Base-by-base conservation (phyloP, 2,329 filamentous ascomycete species). In the Fusarium pininemorale region DNA sequence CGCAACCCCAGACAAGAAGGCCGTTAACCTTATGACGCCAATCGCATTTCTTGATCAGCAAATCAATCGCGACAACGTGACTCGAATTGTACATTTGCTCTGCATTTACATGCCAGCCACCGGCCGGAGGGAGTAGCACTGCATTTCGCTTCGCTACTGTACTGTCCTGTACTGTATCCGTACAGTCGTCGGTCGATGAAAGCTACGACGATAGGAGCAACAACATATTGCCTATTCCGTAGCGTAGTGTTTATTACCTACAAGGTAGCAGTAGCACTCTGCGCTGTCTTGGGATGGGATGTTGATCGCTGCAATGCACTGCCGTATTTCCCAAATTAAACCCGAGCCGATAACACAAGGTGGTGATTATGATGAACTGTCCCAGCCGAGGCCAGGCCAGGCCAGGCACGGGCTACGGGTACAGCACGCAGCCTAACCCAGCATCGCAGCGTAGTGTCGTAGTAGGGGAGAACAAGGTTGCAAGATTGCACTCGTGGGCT, bases 1-100 rank as follows among this genome's bases (percentile, higher is more conserved):
- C 66, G 38, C 61, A 67, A 67, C 70, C 70, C 66, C 61, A 74
- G 70, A 73, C 30, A 42, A 73, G 70, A 71, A 73, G 53, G 61
- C 56, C 39, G 50, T 66, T 70, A 30, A 47, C 37, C 41, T 28
- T 47, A 72, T 67, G 61, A 56, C 71, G 66, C 66, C 61, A 70
- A 73, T 64, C 55, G 47, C 61, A 57, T 65, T 58, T 55, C 30
- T 35, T 22, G 28, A 66, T 58, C 48, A 69, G 28, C 38, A 55
- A 44, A 38, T 63, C 32, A 32, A 30, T 26, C 9, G 37, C 45
- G 57, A 38, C 51, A 54, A 68, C 50, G 48, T 41, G 39, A 70
- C 65, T 41, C 35, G 26, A 37, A 50, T 66, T 66, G 48, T 44
- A 32, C 38, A 44, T 41, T 28, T 39, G 22, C 10, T 37, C 41